Percentiles rank a stretch among this genome's conserved stretches.
Conservation (phyloP, 2,329 filamentous ascomycete species). For the Cadophora luteo-olivacea region DNA sequence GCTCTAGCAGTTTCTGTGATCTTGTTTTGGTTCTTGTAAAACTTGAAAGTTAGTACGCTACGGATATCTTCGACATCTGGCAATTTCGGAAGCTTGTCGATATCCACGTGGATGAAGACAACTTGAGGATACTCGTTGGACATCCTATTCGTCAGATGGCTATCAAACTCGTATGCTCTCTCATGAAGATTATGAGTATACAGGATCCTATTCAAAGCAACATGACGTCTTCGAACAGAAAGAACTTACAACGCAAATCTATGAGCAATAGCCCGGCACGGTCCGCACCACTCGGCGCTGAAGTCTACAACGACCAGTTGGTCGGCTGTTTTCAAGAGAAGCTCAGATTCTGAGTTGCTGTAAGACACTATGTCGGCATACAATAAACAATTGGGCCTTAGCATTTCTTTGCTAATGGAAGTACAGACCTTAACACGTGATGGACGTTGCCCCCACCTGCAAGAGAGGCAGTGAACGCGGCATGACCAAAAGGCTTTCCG, state of each 20-base stretch:
- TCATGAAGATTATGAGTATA: too few relatives aligned
- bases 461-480: too few relatives aligned
- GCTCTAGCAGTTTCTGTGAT: background rate
- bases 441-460: background rate
- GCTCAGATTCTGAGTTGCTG: background rate
- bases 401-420: background rate
- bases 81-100: background rate
- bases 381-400: too few relatives aligned
- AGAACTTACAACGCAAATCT: background rate
- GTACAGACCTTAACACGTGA: background rate
- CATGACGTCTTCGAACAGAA: background rate
- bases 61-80: background rate
- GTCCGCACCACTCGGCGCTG: background rate
- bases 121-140: background rate
- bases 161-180: too few relatives aligned
- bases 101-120: constrained; percentile 1
- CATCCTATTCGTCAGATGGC: background rate
- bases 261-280: background rate
- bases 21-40: background rate
- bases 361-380: background rate
- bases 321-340: background rate
- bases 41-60: background rate
- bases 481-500: too few relatives aligned
- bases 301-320: background rate
- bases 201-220: too few relatives aligned